phyloP scores from a whole-genome alignment of 73 alveolate genomes.

The Paramecium tetraurelia region DNA sequence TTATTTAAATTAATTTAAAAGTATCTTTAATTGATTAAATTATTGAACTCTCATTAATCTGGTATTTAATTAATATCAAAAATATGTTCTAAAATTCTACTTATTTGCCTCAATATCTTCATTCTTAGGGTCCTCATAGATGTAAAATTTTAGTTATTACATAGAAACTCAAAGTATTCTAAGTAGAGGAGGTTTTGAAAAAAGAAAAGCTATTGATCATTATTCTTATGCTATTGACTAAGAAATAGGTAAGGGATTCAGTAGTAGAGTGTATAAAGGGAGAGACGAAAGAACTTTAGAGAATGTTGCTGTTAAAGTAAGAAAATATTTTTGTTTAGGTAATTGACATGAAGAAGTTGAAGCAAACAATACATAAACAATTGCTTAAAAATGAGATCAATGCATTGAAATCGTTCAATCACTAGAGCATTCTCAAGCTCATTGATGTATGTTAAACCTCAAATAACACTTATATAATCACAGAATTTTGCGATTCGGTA shows the following conservation, averaged over 20 bases:
- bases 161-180: background rate
- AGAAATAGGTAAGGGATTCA: constrained; percentile 51
- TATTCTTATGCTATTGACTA: constrained; percentile 42
- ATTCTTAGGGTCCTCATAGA: background rate
- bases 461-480: constrained; percentile 51
- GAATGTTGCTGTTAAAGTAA: constrained; percentile 50
- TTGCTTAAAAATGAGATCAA: constrained; percentile 42
- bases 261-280: constrained; percentile 51
- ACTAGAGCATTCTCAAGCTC: constrained; percentile 29
- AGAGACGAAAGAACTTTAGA: constrained; percentile 51
- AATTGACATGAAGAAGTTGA: constrained; percentile 55
- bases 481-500: constrained; percentile 53
- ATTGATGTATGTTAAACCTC: constrained; percentile 50
- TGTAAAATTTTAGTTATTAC: background rate
- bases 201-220: constrained; percentile 41
- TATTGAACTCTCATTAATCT: background rate
- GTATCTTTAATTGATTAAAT: background rate
- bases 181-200: background rate
- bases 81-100: background rate
- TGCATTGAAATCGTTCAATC: constrained; percentile 40
- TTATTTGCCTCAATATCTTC: background rate
- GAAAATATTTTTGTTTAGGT: background rate
- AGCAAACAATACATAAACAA: constrained; percentile 11
- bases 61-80: background rate
- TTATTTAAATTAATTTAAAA: background rate